These are phyloP conservation scores for Hygrocybe coccinea DNA, from an alignment of 768 basidiomycete species.

Conservation along the genomic window DNA sequence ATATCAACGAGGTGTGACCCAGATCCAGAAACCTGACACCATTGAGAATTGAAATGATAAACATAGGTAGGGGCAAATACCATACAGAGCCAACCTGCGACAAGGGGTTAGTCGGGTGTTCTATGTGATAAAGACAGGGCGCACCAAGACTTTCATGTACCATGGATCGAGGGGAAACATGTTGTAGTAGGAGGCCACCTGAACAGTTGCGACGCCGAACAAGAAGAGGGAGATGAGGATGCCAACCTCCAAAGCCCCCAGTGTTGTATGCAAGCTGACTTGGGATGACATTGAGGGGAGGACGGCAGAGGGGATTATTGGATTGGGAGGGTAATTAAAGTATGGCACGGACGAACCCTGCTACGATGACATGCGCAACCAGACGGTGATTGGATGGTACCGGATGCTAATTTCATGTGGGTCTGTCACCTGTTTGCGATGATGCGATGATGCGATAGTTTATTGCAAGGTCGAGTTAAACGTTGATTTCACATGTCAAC, in stretches of 20 bases:
- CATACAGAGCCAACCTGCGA: background rate
- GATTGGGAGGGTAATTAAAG: too few relatives aligned
- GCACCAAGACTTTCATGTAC: conserved; percentile 18
- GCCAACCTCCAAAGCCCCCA: conserved; percentile 25
- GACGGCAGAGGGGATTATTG: too few relatives aligned
- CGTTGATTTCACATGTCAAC: too few relatives aligned
- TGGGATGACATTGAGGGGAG: too few relatives aligned
- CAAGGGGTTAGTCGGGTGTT: too few relatives aligned
- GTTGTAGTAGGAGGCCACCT: conserved; percentile 18
- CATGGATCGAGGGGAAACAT: conserved; percentile 18
- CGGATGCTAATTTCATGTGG: too few relatives aligned
- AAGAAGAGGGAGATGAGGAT: conserved; percentile 18
- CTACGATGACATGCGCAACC: too few relatives aligned
- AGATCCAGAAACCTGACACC: background rate
- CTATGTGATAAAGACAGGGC: background rate
- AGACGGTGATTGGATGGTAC: too few relatives aligned
- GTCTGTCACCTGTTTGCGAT: too few relatives aligned
- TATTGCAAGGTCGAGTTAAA: too few relatives aligned
- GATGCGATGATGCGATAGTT: too few relatives aligned
- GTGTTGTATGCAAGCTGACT: conserved; percentile 4
- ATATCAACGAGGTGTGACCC: background rate
- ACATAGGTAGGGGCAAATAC: background rate
- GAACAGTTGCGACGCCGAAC: conserved; percentile 27
- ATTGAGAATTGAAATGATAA: background rate
- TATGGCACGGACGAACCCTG: too few relatives aligned